These are phyloP conservation scores for Mesembryanthemum crystallinum DNA, from an alignment of 148 eudicot genomes.

Conservation along the genomic window DNA sequence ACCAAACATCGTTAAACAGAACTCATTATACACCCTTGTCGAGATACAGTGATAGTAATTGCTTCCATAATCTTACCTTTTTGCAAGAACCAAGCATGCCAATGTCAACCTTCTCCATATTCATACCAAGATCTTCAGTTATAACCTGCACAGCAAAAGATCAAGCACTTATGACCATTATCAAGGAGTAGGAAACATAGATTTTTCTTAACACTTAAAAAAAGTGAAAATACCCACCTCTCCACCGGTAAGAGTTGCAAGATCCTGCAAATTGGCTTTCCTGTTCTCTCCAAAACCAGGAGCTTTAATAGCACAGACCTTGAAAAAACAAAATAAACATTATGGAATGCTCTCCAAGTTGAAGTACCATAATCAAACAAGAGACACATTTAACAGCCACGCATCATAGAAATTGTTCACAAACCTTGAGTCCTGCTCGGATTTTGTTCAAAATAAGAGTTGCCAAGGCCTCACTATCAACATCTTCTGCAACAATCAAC, in stretches of 20 bases:
- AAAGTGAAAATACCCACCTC: constrained; percentile 36
- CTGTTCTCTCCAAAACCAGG: constrained; percentile 97
- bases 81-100: constrained; percentile 88
- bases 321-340: background rate
- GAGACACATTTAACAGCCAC: background rate
- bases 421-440: constrained; percentile 93
- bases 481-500: constrained; percentile 89
- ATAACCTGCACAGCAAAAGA: constrained; percentile 48
- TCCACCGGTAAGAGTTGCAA: constrained; percentile 83
- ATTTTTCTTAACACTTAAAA: no score
- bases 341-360: background rate
- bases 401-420: background rate
- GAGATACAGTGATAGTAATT: background rate
- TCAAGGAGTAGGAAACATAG: background rate
- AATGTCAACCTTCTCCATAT: constrained; percentile 63
- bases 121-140: constrained; percentile 93
- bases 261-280: constrained; percentile 77
- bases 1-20: background rate
- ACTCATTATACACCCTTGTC: background rate
- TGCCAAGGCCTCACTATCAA: constrained; percentile 95
- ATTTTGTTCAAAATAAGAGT: constrained; percentile 93
- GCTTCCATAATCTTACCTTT: constrained; percentile 42
- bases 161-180: background rate
- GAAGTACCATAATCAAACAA: background rate
- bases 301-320: constrained; percentile 94